Base-by-base conservation (phyloP, 345 rosid genomes). In the Eucalyptus curtisii region DNA sequence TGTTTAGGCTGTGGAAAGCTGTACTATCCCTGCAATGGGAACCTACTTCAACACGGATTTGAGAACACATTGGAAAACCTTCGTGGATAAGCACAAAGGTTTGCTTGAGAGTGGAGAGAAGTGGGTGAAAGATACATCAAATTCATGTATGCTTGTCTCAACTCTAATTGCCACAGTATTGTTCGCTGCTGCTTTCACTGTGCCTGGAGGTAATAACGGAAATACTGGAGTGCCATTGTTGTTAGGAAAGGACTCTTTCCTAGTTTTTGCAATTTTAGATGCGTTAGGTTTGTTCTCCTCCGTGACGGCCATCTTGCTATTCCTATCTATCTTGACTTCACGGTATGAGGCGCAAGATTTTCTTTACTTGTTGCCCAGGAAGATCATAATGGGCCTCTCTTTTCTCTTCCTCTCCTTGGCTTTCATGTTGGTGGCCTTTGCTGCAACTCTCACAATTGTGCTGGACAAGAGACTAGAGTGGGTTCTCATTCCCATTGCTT, bases 121-220 rank as follows among this genome's bases (percentile, higher is more conserved):
- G 76, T 87, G 89, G 89, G 8, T 33, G 85, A 87, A 87, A 47
- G 92, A 91, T 42, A 92, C 93, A 2, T 88, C 94, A 2, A 89
- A 86, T 55, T 92, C 92, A 1, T 91, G 92, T 37, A 89, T 90
- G 87, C 55, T 93, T 27, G 90, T 89, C 8, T 90, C 93, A 17
- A 89, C 94, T 27, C 89, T 90, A n/a, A 92, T 90, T 30, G 91
- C 90, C 17, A 90, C 94, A 1, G 90, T 91, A 1, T 86, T 93
- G 14, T 93, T 93, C 49, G 92, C 92, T 8, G 93, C 91, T 5
- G 90, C 91, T 9, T 87, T 93, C 64, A 92, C 91, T 2, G 89
- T 93, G 3, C 94, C 94, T 3, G 92, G 92, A 0, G 94, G 91
- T 20, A 89, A 89, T 16, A 16, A 89, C 30, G 52, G 53, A 0